Evolutionary conservation across 176 grass and related monocot species (phyloP).

Genomic region (Phoenix dactylifera): DNA sequence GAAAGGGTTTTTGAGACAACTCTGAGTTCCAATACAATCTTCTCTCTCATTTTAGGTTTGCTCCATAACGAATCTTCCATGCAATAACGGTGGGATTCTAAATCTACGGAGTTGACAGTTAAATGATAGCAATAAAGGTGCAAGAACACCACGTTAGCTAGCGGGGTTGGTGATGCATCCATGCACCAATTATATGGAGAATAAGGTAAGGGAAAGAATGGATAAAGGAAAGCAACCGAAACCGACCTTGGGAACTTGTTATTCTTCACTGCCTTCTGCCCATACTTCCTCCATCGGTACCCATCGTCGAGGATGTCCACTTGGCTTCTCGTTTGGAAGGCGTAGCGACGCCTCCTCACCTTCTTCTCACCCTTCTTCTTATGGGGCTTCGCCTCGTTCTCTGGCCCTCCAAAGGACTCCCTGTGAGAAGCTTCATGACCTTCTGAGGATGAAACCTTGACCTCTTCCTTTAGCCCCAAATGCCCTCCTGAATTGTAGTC

Average conservation of each 20-base stretch:
- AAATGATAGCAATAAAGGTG: too few species aligned
- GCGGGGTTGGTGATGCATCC: neutral
- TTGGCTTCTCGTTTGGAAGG: conserved; percentile 86
- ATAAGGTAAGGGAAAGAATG: neutral
- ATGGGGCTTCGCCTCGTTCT: neutral
- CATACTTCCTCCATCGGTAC: conserved; percentile 93
- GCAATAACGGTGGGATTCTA: too few species aligned
- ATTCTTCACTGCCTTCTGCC: conserved; percentile 89
- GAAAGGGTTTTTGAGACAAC: too few species aligned
- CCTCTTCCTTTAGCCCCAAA: conserved; percentile 17
- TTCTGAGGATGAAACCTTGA: conserved; percentile 9
- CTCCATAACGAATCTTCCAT: too few species aligned
- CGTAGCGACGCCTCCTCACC: conserved; percentile 54
- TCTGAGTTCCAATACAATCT: too few species aligned
- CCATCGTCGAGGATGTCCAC: conserved; percentile 88
- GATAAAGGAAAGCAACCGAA: neutral
- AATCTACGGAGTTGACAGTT: too few species aligned
- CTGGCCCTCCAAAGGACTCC: neutral
- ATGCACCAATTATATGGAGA: neutral
- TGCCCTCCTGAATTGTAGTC: conserved; percentile 8
- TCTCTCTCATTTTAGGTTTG: too few species aligned
- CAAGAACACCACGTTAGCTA: too few species aligned
- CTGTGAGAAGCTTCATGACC: conserved; percentile 22
- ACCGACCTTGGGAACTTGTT: conserved; percentile 69
- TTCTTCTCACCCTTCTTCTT: conserved; percentile 58